These are phyloP conservation scores for Diplotaxis tenuifolia DNA, from an alignment of 345 rosid species.

Conservation along the genomic window DNA sequence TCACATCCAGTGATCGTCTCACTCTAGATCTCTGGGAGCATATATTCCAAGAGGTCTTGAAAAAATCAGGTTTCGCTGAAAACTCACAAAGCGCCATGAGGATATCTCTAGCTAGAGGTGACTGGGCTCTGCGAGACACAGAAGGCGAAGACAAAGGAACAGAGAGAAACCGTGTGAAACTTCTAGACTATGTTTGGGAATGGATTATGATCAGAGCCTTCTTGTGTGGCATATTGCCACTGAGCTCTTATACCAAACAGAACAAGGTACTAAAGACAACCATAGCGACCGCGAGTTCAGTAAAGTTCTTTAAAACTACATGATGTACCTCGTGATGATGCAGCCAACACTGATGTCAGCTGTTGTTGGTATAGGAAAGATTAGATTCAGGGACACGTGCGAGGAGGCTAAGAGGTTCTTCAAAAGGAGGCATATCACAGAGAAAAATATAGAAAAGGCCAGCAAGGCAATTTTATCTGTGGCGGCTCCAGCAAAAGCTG, in stretches of 20 bases:
- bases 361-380: slow-evolving; percentile 35
- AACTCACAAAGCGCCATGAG: slow-evolving; percentile 46
- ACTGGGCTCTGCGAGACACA: slow-evolving; percentile 45
- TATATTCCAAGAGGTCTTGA: slow-evolving; percentile 41
- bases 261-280: neutral
- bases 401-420: slow-evolving; percentile 29
- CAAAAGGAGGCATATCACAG: neutral
- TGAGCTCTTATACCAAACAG: slow-evolving; percentile 43
- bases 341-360: slow-evolving; percentile 30
- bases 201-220: slow-evolving; percentile 47
- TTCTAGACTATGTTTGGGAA: slow-evolving; percentile 43
- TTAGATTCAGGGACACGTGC: slow-evolving; percentile 33
- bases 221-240: slow-evolving; percentile 64
- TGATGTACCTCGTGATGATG: slow-evolving; percentile 49
- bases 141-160: slow-evolving; percentile 11
- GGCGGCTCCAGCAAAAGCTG: neutral
- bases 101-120: slow-evolving; percentile 55
- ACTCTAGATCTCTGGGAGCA: slow-evolving; percentile 49
- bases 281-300: slow-evolving; percentile 14
- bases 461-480: slow-evolving; percentile 6
- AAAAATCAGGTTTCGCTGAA: slow-evolving; percentile 43
- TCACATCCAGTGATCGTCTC: slow-evolving; percentile 43
- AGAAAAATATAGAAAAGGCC: neutral
- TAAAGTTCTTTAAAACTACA: slow-evolving; percentile 40
- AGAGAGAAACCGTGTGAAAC: neutral